Evolutionary conservation across 768 basidiomycete genomes (phyloP).

Genomic region (Termitomyces sp.): DNA sequence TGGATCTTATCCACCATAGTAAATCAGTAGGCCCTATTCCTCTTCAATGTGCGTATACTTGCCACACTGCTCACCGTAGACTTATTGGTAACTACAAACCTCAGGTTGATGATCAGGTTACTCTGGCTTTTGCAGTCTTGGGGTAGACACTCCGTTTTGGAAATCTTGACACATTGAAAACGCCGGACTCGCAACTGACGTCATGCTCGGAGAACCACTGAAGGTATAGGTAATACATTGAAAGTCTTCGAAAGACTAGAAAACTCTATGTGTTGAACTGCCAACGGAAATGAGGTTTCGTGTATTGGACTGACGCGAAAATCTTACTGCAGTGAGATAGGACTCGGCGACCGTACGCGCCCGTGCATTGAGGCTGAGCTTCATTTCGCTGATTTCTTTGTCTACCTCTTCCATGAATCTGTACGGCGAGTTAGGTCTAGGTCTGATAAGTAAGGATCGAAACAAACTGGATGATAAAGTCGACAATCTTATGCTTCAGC

Average conservation of each 20-base stretch:
- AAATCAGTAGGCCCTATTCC: no score
- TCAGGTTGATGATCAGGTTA: neutral
- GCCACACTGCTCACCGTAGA: no score
- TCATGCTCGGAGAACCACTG: neutral
- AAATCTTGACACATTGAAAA: neutral
- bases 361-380: conserved; percentile 91
- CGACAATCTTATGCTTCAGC: conserved; percentile 99
- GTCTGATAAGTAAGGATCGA: neutral
- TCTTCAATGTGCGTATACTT: no score
- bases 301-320: neutral
- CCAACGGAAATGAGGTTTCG: conserved; percentile 3
- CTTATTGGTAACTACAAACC: neutral
- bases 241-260: neutral
- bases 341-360: conserved; percentile 98
- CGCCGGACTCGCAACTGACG: neutral
- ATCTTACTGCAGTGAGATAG: conserved; percentile 83
- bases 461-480: conserved; percentile 96
- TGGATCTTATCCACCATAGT: no score
- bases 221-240: neutral
- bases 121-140: neutral
- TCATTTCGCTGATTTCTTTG: conserved; percentile 99
- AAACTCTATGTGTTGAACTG: conserved; percentile 37
- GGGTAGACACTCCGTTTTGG: neutral
- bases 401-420: conserved; percentile 99
- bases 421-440: conserved; percentile 3